Evolutionary conservation across 176 grass and related monocot species (phyloP), one percentile per base, ranked within the genome.

Genomic region (Aegilops sharonensis): DNA sequence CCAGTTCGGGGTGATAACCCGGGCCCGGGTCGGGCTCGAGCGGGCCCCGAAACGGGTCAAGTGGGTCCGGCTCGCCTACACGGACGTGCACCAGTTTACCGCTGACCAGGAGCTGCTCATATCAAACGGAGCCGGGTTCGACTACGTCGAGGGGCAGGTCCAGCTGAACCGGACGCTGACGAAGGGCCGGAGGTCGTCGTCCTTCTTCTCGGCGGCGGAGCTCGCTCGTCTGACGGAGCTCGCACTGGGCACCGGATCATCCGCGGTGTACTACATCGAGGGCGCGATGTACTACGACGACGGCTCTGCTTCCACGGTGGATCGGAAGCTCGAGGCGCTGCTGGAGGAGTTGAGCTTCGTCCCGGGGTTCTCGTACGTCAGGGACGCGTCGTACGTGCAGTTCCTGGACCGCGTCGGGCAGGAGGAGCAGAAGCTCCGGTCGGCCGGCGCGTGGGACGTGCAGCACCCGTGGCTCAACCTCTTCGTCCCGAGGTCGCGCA

Each of bases 391-490:
- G 15, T 86, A 89, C 37, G 20, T 73, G 1, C 13, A 77, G 14
- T 94, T 94, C 62, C 80, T 91, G 0, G 48, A 94, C 84, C 57
- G 92, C 3, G 82, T 87, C 17, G 85, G 70, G 0, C 14, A 10
- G 24, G 77, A 76, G 52, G 73, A 88, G 57, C 30, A 86, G 78
- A 82, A 85, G 73, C 63, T 86, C 6, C 52, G 82, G 6, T 42
- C 82, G 1, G 42, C 63, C 45, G 88, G 89, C 5, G 61, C 73
- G 1, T 86, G 79, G 86, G 72, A 83, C 35, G 61, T 88, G 35
- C 86, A 79, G 14, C 89, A 94, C 79, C 92, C 89, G 39, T 94
- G 89, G 89, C 83, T 94, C 54, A 90, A 91, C 61, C 37, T 94
- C 17, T 85, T 94, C 14, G 81, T 94, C 4, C 89, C 92, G 17